phyloP scores from a whole-genome alignment of 2,329 filamentous ascomycete species.

The Juglanconis sp. region DNA sequence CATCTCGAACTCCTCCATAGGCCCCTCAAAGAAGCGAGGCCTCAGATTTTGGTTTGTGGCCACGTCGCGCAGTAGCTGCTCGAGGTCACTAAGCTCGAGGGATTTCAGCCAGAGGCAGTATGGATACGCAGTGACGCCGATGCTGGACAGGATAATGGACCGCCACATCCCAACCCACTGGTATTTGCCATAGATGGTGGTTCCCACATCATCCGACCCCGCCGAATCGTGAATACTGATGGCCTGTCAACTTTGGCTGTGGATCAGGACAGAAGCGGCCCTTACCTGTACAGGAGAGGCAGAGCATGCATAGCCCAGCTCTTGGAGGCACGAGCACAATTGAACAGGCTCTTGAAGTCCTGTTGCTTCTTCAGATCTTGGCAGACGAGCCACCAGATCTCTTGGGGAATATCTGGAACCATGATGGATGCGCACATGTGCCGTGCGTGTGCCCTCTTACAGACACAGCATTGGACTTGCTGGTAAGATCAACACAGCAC shows the following conservation, averaged over 20 bases:
- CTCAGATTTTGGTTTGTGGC: slow-evolving; percentile 25
- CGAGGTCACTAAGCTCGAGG: slow-evolving; percentile 61
- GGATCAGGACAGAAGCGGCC: background rate
- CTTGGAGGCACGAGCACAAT: slow-evolving; percentile 53
- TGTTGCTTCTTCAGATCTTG: slow-evolving; percentile 52
- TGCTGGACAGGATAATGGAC: slow-evolving; percentile 63
- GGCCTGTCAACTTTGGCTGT: background rate
- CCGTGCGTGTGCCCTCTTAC: background rate
- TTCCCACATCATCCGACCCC: slow-evolving; percentile 36
- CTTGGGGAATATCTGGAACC: slow-evolving; percentile 42
- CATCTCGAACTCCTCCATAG: slow-evolving; percentile 35
- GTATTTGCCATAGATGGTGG: slow-evolving; percentile 33
- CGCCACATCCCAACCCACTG: slow-evolving; percentile 66
- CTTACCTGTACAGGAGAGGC: slow-evolving; percentile 60
- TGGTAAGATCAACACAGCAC: too few species aligned
- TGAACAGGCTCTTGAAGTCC: slow-evolving; percentile 60
- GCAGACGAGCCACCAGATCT: slow-evolving; percentile 60
- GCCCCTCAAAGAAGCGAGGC: slow-evolving; percentile 37
- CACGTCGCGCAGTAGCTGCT: slow-evolving; percentile 55
- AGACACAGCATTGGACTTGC: too few species aligned
- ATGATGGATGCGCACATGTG: slow-evolving; percentile 4
- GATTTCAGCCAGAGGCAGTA: slow-evolving; percentile 67
- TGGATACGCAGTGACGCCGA: slow-evolving; percentile 60
- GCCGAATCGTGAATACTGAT: slow-evolving; percentile 45
- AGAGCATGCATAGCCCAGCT: slow-evolving; percentile 57